A percentile compares a stretch with the other conserved stretches of the same genome.
These are phyloP conservation scores for Mycosphaerelloides madeirae DNA, from an alignment of 2,329 filamentous ascomycete genomes.

Conservation along the genomic window DNA sequence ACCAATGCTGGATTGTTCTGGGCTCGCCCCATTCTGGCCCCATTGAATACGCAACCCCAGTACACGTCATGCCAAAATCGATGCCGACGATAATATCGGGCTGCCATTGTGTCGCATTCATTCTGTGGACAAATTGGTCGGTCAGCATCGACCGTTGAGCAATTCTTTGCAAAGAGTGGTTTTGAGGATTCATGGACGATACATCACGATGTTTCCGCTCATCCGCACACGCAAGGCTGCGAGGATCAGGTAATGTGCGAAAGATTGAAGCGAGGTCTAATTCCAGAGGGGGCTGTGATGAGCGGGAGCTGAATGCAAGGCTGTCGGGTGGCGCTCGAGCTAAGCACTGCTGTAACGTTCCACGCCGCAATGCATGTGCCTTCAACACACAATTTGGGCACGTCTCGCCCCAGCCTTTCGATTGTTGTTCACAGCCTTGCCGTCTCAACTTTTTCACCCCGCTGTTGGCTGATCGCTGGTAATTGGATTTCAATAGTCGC, in stretches of 20 bases:
- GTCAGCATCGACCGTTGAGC: background rate
- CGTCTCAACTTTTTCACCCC: no score
- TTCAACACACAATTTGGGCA: no score
- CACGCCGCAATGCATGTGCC: no score
- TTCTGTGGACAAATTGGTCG: background rate
- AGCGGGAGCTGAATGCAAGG: no score
- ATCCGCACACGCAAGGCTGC: background rate
- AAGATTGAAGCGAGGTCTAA: background rate
- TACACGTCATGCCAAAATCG: constrained; percentile 5
- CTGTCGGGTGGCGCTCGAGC: no score
- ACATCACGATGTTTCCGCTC: background rate
- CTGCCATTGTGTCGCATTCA: background rate
- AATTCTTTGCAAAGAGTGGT: background rate
- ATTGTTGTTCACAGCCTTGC: no score
- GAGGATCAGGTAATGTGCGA: background rate
- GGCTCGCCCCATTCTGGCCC: constrained; percentile 17
- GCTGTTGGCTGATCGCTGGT: no score
- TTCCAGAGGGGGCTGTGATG: background rate
- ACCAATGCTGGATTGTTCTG: constrained; percentile 20
- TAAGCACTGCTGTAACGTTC: no score
- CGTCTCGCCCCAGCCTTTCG: no score
- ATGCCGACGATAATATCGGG: background rate
- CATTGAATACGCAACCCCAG: constrained; percentile 15
- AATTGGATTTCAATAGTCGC: no score
- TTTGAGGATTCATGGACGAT: background rate